Evolutionary conservation across 768 basidiomycete genomes (phyloP), one percentile per base, ranked within the genome.

Genomic region (Lactarius hatsudake): DNA sequence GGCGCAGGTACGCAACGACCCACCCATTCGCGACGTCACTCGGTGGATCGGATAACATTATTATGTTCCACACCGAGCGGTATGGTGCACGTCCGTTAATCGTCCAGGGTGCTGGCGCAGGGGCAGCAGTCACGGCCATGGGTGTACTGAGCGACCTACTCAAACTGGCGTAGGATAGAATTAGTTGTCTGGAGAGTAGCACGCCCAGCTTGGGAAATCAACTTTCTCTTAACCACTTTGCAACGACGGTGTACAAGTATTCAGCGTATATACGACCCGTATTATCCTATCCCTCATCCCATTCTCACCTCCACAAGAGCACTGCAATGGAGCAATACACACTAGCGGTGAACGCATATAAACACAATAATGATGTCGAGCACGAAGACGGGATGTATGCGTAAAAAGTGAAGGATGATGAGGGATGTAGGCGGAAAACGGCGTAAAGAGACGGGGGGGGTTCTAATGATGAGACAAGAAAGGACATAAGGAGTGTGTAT

Each of bases 51-150:
- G 97, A 99, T 78, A 98, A 98, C 76, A 98, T 99, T 75, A 86
- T 99, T 75, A 92, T 97, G 82, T 98, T 98, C 85, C 91, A 94
- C 75, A 98, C 96, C 0, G 88, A 91, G 73, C 83, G 97, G 51
- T 99, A 99, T 74, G 87, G 89, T 3, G 84, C 88, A 9, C 80
- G 94, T 51, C 96, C 97, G 1, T 80, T 99, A 64, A 93, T 98
- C 67, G 84, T 99, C 40, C 96, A 98, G 74, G 97, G 97, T 59
- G 89, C 96, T 0, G 97, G 97, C 3, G 97, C 97, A 0, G 97
- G 97, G n/a, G 94, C 94, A 1, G 94, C 91, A 30, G 96, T 98
- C 17, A 99, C 97, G 38, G 97, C 97, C 0, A 98, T 98, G 94
- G 97, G 97, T 9, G 95, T 98, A 18, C 82, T 96, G 71, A 88